Conservation (phyloP, 2,329 filamentous ascomycete species). For the Aspergillus quadricinctus region DNA sequence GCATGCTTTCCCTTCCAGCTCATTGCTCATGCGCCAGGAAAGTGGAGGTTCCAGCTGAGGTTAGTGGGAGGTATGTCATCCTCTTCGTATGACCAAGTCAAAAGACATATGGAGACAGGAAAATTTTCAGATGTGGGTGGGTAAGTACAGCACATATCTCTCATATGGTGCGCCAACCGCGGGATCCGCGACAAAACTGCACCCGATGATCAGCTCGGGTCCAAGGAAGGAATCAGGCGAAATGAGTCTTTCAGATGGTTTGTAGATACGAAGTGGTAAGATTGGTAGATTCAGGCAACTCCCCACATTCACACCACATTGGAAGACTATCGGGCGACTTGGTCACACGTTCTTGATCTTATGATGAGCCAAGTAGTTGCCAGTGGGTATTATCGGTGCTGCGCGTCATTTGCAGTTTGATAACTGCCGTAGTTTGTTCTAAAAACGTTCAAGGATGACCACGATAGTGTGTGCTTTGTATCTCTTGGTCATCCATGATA, state of each 20-base stretch:
- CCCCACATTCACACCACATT: not conserved
- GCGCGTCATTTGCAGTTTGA: not conserved
- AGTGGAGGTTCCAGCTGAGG: too few species aligned
- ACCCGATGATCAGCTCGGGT: not conserved
- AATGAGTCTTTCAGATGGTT: not conserved
- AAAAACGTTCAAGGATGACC: not conserved
- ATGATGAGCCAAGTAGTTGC: too few species aligned
- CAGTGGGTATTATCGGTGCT: too few species aligned
- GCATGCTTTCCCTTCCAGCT: not conserved
- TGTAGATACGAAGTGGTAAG: not conserved
- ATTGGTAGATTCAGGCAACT: not conserved
- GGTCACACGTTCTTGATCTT: not conserved
- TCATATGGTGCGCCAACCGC: not conserved
- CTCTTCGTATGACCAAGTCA: not conserved
- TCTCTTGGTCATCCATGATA: not conserved
- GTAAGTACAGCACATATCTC: not conserved
- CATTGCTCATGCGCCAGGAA: too few species aligned
- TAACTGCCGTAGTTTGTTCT: not conserved
- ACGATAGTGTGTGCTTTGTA: not conserved
- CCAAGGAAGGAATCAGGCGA: not conserved
- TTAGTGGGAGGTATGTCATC: not conserved
- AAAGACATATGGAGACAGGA: not conserved
- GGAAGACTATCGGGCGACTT: not conserved
- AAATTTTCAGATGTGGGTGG: not conserved
- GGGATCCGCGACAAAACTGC: not conserved